Evolutionary conservation across 208 protist species (phyloP), one percentile per base, ranked within the genome.

Genomic region (Trypanosoma rangeli): DNA sequence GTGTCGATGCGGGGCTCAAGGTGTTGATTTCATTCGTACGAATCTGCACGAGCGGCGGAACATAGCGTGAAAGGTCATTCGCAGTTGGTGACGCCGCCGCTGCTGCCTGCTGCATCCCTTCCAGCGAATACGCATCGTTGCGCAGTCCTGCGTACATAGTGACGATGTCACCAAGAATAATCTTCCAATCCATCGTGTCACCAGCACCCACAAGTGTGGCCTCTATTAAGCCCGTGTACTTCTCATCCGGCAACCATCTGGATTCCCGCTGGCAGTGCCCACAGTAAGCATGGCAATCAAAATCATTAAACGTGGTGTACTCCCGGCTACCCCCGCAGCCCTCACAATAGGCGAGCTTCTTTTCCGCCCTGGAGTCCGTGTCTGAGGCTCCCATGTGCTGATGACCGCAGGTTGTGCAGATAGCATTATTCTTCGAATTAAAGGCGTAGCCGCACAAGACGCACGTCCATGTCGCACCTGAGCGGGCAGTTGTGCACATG

Each of bases 401-500:
- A 59, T 82, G 59, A 1, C 88, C 88, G 53, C 91, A 96, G 12
- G 84, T 93, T 22, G 78, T 64, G 61, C 91, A 96, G n/a, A 84
- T 73, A 2, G 37, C 22, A 29, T 61, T 79, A 24, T 65, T 64
- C 24, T 84, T 82, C 4, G 77, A 60, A 68, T 96, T 96, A 74
- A 90, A 94, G 20, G 85, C 80, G 74, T 90, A 96, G 44, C 72
- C 76, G 83, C 91, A 96, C 26, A 84, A 49, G 18, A 67, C 20
- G 68, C 91, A 96, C 49, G 78, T 74, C 89, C 91, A 96, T 59
- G 80, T 84, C 13, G 83, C 78, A 0, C 86, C 86, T 5, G 88
- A 82, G 3, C 86, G 84, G 12, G 81, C 80, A 12, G 84, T 92
- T n/a, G 74, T 72, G 62, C 91, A 96, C 44, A 96, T 93, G n/a